Evolutionary conservation across 768 basidiomycete genomes (phyloP), one percentile per base, ranked within the genome.

Genomic region (Termitomyces bulborhizus): DNA sequence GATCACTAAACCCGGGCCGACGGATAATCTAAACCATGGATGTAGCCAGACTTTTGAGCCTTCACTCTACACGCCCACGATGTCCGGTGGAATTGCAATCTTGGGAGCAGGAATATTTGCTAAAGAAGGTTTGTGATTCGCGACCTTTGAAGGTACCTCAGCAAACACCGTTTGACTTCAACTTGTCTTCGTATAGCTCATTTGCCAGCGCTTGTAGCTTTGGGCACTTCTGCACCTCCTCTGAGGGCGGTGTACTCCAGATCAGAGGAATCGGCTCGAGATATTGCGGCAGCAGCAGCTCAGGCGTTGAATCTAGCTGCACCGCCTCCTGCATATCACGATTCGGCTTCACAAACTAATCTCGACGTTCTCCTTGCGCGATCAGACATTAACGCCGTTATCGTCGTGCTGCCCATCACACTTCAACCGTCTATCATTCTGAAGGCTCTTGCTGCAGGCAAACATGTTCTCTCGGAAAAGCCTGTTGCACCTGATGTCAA

Each of bases 391-490:
- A 66, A 74, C 16, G 83, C 84, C 21, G 88, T 94, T 32, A 78
- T 91, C 65, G 72, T 94, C 50, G 84, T 81, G 5, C 74, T 95
- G 11, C 92, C 92, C 0, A 93, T 95, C 65, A 78, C 83, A 0
- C 62, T 76, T 4, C 91, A 93, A 67, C 90, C 92, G 2, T 68
- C 71, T 16, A 72, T 93, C 56, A 73, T 95, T 53, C 68, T 80
- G 55, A 80, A 79, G 63, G 79, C 81, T 0, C 71, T 87, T 37
- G 79, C 73, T 0, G 87, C 89, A 3, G 89, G 92, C 27, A 96
- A 95, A 71, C 89, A 94, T 65, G 90, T 95, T 47, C 66, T 94
- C 57, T 87, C 86, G 68, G 93, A 96, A 75, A 95, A 95, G 65
- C 93, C 93, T 6, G 78, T 93, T 13, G 90, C 84, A 3, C 76